Evolutionary conservation across 1,139 yeast genomes (phyloP).

Genomic region (Saccharomyces hybrid): DNA sequence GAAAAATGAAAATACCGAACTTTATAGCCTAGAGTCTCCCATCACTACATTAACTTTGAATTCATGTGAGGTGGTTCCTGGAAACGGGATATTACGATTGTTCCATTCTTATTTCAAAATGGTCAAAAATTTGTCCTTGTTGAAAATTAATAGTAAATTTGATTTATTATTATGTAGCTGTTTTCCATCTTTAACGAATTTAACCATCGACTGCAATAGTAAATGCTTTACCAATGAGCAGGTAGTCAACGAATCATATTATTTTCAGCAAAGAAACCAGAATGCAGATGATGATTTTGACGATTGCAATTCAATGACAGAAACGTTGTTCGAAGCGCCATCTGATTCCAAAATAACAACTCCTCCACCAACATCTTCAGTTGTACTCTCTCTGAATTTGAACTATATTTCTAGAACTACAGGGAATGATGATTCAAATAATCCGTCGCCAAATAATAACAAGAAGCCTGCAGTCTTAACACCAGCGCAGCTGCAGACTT

Average conservation of each 20-base stretch:
- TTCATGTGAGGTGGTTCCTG: constrained; percentile 32
- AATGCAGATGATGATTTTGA: constrained; percentile 5
- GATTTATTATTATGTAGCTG: constrained; percentile 48
- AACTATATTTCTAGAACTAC: constrained; percentile 21
- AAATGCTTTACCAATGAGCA: constrained; percentile 36
- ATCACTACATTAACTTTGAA: constrained; percentile 26
- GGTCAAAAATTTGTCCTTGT: constrained; percentile 35
- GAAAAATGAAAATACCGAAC: constrained; percentile 11
- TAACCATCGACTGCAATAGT: constrained; percentile 43
- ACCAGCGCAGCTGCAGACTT: constrained; percentile 22
- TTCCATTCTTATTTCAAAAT: constrained; percentile 34
- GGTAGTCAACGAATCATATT: constrained; percentile 22
- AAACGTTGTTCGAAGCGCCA: constrained; percentile 23
- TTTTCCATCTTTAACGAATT: constrained; percentile 33
- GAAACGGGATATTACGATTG: constrained; percentile 31
- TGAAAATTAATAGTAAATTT: constrained; percentile 36
- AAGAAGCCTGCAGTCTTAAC: constrained; percentile 24
- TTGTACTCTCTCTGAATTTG: constrained; percentile 22
- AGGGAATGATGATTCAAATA: constrained; percentile 8
- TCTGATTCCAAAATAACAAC: constrained; percentile 15
- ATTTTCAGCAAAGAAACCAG: constrained; percentile 14
- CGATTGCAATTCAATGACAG: constrained; percentile 18
- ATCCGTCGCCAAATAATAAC: constrained; percentile 8
- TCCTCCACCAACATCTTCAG: constrained; percentile 31
- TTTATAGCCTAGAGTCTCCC: constrained; percentile 31